Evolutionary conservation across 1,284 basidiomycete genomes (phyloP), one percentile per base, ranked within the genome.

Genomic region (Sparassis latifolia): DNA sequence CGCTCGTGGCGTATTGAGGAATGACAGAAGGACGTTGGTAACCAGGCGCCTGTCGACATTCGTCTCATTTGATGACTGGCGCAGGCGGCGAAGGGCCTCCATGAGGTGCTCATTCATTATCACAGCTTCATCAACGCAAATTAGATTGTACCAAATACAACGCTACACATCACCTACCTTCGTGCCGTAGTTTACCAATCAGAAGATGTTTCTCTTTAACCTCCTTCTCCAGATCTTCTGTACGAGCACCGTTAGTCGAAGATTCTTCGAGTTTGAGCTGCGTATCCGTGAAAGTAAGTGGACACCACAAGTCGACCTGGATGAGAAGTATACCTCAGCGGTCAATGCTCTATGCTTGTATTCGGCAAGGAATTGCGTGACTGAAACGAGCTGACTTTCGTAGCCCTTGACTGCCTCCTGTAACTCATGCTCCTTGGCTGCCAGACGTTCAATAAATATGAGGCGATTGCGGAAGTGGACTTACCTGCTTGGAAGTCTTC

Each of bases 61-160:
- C 47, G 82, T 87, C 53, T 92, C 91, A 1, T 89, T 82, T 2
- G 90, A 86, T 54, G 86, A 90, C 57, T 86, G 87, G 37, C 93
- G 83, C 43, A 99, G 74, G 28, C 96, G 83, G 10, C 95, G 86
- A n/a, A 99, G 79, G 0, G 97, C 95, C 68, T 98, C 95, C 58
- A 94, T 97, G 5, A 99, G 77, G 62, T 99, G 96, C 64, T 99
- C 96, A 62, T 99, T 98, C 63, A 96, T 85, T 51, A 98, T 94
- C 6, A 97, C 92, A 45, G 88, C 93, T 95, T 57, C 4, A 20
- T 28, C 47, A 55, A 31, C 64, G 47, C 20, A 20, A 20, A 2
- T 27, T 42, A 35, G 28, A 45, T 44, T 10, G 9, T 42, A 4
- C 33, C 9, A 32, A n/a, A 30, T 4, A 12, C 27, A 27, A 45